These are phyloP conservation scores for Lecanicillium sp. DNA, from an alignment of 2,329 filamentous ascomycete species.

Conservation along the genomic window DNA sequence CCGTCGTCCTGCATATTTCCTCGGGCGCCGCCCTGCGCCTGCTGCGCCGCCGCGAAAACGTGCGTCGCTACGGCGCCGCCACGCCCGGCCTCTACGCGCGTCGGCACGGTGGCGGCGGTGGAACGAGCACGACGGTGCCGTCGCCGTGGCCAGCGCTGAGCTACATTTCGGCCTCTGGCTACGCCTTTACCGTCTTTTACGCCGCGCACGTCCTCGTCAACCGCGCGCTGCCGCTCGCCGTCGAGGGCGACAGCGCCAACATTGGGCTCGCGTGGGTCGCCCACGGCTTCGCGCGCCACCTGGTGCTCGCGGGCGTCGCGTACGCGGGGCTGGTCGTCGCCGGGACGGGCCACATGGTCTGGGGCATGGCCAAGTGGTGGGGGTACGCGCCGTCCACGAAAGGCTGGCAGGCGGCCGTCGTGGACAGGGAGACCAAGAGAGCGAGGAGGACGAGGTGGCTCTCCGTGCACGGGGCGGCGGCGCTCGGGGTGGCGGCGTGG, in stretches of 20 bases:
- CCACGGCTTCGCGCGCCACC: conserved; percentile 75
- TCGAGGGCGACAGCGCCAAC: conserved; percentile 81
- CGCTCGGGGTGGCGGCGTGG: conserved; percentile 62
- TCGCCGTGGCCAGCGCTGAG: conserved; percentile 65
- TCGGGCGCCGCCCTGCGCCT: conserved; percentile 74
- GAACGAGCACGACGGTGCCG: conserved; percentile 20
- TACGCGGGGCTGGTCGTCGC: conserved; percentile 63
- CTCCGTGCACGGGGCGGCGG: conserved; percentile 59
- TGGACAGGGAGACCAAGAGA: conserved; percentile 46
- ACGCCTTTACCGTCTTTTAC: conserved; percentile 59
- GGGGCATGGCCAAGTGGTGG: conserved; percentile 81
- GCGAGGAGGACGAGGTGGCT: conserved; percentile 63
- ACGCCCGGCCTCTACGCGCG: conserved; percentile 45
- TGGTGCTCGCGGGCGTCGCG: conserved; percentile 57
- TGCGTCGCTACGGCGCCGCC: conserved; percentile 68
- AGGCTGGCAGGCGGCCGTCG: conserved; percentile 39
- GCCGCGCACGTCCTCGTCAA: conserved; percentile 70
- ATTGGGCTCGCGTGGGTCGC: conserved; percentile 77
- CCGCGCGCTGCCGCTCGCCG: conserved; percentile 64
- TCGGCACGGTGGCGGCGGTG: conserved; percentile 28
- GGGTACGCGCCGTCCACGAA: conserved; percentile 53
- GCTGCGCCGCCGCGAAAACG: conserved; percentile 64
- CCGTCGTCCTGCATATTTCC: conserved; percentile 67
- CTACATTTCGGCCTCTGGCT: conserved; percentile 67
- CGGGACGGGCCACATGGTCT: conserved; percentile 72